Conservation (phyloP, 352 stramenopile species). For the Aphanomyces astaci region DNA sequence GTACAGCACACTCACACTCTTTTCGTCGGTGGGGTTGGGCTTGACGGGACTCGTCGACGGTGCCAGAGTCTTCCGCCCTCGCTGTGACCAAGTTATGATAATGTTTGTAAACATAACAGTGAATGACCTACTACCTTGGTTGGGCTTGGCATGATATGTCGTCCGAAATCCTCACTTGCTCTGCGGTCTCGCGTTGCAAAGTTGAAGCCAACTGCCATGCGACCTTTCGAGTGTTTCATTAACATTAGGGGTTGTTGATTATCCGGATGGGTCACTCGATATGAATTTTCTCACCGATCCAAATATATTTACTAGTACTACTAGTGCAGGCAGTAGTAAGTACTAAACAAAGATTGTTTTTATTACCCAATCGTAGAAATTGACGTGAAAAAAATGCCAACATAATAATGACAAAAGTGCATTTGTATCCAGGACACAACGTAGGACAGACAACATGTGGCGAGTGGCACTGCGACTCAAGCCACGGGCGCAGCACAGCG, state of each 20-base stretch:
- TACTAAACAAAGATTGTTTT: too few species aligned
- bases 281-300: too few species aligned
- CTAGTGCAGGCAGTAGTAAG: too few species aligned
- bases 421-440: too few species aligned
- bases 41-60: constrained; percentile 62
- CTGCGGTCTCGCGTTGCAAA: not conserved
- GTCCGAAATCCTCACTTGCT: not conserved
- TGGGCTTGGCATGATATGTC: constrained; percentile 8
- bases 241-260: too few species aligned
- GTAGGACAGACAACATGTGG: not conserved
- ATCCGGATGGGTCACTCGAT: not conserved
- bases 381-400: too few species aligned
- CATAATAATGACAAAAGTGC: too few species aligned
- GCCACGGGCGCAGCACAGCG: not conserved
- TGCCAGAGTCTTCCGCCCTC: constrained; percentile 28
- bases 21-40: constrained; percentile 40
- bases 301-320: too few species aligned
- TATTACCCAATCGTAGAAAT: too few species aligned
- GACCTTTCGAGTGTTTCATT: not conserved
- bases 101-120: not conserved
- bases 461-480: not conserved
- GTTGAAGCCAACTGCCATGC: not conserved
- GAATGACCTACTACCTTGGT: constrained; percentile 20
- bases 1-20: constrained; percentile 5
- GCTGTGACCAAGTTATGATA: not conserved